Evolutionary conservation across 2,329 filamentous ascomycete species (phyloP).

Genomic region (Helotiales sp.): DNA sequence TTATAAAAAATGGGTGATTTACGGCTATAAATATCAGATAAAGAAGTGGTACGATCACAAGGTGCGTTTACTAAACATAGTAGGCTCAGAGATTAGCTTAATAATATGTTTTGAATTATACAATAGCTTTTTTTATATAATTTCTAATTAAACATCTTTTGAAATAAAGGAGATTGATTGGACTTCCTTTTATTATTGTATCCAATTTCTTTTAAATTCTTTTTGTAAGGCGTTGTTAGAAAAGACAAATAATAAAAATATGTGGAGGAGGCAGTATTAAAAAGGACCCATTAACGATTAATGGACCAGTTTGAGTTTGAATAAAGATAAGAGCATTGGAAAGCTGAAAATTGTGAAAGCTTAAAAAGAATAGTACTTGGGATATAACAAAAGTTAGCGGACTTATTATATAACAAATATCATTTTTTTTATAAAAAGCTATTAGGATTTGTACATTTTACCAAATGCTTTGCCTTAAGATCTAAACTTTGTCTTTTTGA

Average conservation of each 20-base stretch:
- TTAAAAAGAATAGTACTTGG: conserved; percentile 68
- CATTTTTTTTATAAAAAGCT: conserved; percentile 45
- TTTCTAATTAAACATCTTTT: conserved; percentile 68
- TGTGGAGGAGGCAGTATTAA: conserved; percentile 69
- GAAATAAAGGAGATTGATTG: conserved; percentile 68
- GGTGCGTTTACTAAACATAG: conserved; percentile 61
- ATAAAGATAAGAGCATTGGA: conserved; percentile 63
- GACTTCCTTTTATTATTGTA: conserved; percentile 72
- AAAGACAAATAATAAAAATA: conserved; percentile 50
- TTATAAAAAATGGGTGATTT: conserved; percentile 66
- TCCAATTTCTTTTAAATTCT: conserved; percentile 62
- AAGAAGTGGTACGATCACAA: conserved; percentile 49
- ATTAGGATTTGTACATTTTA: conserved; percentile 15
- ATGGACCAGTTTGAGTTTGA: conserved; percentile 70
- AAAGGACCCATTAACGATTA: conserved; percentile 77
- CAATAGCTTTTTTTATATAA: conserved; percentile 67
- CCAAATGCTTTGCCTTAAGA: background rate
- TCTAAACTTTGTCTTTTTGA: background rate
- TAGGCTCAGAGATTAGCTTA: conserved; percentile 68
- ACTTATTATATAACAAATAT: conserved; percentile 68
- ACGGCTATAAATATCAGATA: conserved; percentile 54
- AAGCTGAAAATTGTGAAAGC: conserved; percentile 67
- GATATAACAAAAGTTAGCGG: conserved; percentile 61
- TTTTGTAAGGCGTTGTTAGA: conserved; percentile 49
- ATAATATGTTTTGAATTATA: conserved; percentile 76